These are phyloP conservation scores for Fusarium musae DNA, from an alignment of 2,329 filamentous ascomycete genomes.

Conservation along the genomic window DNA sequence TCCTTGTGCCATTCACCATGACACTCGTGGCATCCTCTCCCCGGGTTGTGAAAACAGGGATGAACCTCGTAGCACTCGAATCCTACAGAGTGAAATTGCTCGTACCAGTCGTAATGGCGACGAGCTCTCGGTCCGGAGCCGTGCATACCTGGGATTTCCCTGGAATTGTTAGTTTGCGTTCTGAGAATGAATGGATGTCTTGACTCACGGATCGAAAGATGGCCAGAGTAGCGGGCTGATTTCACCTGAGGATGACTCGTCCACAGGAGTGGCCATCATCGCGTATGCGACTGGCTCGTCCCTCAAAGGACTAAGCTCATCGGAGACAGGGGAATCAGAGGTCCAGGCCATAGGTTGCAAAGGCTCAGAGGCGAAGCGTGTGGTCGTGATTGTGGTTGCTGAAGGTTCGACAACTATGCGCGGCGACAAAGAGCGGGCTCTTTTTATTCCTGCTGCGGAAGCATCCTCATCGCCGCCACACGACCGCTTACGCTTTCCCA, in stretches of 20 bases:
- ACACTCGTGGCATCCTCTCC: constrained; percentile 32
- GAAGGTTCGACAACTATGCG: neutral
- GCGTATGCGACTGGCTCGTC: neutral
- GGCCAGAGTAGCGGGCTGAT: constrained; percentile 2
- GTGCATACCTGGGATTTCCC: constrained; percentile 34
- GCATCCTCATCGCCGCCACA: constrained; percentile 6
- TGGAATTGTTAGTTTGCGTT: constrained; percentile 3
- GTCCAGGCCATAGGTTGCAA: neutral
- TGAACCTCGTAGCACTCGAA: constrained; percentile 36
- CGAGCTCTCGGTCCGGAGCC: constrained; percentile 22
- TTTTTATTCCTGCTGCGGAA: constrained; percentile 4
- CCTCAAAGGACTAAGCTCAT: neutral
- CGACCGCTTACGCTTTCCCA: constrained; percentile 5
- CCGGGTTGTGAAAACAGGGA: constrained; percentile 11
- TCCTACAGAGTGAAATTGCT: constrained; percentile 34
- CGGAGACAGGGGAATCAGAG: neutral
- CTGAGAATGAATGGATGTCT: neutral
- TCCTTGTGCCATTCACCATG: constrained; percentile 35
- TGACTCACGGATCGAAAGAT: constrained; percentile 8
- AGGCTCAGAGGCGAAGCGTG: neutral
- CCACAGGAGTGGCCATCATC: neutral
- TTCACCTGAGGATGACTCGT: neutral
- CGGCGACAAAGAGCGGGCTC: neutral
- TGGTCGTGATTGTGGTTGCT: neutral
- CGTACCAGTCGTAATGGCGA: constrained; percentile 37